Evolutionary conservation across 2,329 filamentous ascomycete species (phyloP).

Genomic region (Plenodomus biglobosus): DNA sequence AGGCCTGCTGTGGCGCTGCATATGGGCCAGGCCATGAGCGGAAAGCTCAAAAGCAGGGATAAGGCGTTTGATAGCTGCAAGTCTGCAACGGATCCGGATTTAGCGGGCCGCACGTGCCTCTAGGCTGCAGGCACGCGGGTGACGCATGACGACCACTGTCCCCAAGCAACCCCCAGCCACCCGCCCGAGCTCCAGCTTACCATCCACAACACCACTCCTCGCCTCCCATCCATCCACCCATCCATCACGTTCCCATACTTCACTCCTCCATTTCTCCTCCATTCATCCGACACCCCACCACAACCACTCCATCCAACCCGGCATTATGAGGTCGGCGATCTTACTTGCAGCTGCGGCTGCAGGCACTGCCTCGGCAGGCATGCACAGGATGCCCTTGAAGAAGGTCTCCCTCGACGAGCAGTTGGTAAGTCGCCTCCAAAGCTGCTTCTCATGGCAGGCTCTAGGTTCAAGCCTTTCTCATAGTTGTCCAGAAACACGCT

Average conservation of each 20-base stretch:
- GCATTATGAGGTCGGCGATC: slow-evolving; percentile 79
- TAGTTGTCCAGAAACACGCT: slow-evolving; percentile 63
- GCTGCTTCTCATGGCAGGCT: slow-evolving; percentile 5
- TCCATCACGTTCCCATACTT: neutral
- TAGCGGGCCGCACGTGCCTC: slow-evolving; percentile 7
- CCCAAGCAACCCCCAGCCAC: slow-evolving; percentile 10
- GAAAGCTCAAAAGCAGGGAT: neutral
- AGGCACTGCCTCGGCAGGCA: slow-evolving; percentile 77
- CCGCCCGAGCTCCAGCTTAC: slow-evolving; percentile 16
- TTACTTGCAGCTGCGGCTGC: slow-evolving; percentile 76
- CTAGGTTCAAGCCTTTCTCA: slow-evolving; percentile 24
- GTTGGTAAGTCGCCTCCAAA: slow-evolving; percentile 64
- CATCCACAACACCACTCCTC: slow-evolving; percentile 8
- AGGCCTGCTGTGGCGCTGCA: neutral
- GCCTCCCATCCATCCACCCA: too few relatives aligned
- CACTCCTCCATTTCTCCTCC: slow-evolving; percentile 7
- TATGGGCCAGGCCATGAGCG: neutral
- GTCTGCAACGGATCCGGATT: neutral
- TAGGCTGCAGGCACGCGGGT: slow-evolving; percentile 2
- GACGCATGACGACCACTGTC: slow-evolving; percentile 10
- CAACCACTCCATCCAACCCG: slow-evolving; percentile 7
- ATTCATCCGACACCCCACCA: slow-evolving; percentile 5
- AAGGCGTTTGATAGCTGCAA: neutral
- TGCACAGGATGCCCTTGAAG: slow-evolving; percentile 97
- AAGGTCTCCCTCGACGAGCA: slow-evolving; percentile 93